phyloP scores from a whole-genome alignment of 208 protist species.

The Acanthamoeba royreba region DNA sequence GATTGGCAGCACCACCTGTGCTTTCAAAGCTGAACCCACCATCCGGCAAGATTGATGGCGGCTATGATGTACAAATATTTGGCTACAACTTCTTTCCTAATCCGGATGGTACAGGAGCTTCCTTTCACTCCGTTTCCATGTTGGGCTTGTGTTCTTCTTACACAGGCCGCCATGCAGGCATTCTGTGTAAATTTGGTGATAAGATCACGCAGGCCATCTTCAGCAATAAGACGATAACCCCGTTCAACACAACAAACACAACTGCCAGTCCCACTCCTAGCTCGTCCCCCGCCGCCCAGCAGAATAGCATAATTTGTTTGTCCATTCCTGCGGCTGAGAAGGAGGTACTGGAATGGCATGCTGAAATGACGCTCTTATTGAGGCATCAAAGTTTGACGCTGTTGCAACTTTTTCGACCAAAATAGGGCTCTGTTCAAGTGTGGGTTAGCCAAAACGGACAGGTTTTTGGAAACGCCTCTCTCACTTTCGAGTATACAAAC shows the following conservation, averaged over 20 bases:
- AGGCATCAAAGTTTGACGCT: too few species aligned
- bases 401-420: too few species aligned
- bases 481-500: neutral
- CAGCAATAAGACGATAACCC: neutral
- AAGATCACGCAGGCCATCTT: neutral
- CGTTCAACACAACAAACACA: neutral
- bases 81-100: neutral
- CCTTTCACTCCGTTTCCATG: neutral
- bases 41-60: neutral
- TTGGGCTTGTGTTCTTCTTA: too few species aligned
- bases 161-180: too few species aligned
- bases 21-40: neutral
- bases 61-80: neutral
- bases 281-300: neutral
- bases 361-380: too few species aligned
- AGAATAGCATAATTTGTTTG: neutral
- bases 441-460: neutral
- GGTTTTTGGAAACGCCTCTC: neutral
- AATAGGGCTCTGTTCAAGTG: neutral
- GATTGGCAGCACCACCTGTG: neutral
- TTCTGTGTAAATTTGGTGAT: neutral
- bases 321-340: neutral
- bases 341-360: too few species aligned
- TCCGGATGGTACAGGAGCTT: neutral
- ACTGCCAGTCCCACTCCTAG: neutral